Evolutionary conservation across 352 stramenopile species (phyloP).

Genomic region (Pythium aquatile): DNA sequence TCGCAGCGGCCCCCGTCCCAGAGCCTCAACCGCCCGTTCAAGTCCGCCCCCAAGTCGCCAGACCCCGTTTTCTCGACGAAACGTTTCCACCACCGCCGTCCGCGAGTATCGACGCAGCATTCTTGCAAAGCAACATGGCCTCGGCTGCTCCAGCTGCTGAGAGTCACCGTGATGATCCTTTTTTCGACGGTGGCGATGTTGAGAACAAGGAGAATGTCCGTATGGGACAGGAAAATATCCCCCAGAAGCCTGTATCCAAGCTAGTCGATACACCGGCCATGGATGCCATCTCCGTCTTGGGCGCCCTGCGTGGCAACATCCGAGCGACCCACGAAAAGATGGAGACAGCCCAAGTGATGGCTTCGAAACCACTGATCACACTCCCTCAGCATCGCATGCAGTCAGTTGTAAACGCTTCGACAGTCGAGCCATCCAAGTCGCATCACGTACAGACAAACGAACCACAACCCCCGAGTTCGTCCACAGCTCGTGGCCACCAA

Average conservation of each 20-base stretch:
- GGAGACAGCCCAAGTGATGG: background rate
- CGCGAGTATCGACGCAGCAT: slow-evolving; percentile 14
- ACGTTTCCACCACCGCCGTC: background rate
- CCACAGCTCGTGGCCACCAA: no score
- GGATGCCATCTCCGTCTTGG: slow-evolving; percentile 4
- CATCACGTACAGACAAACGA: background rate
- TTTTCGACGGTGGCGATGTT: background rate
- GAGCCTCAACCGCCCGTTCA: background rate
- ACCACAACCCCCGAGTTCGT: no score
- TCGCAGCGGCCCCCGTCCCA: slow-evolving; percentile 16
- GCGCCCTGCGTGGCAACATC: background rate
- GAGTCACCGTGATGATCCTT: background rate
- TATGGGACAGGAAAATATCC: background rate
- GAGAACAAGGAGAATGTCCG: slow-evolving; percentile 4
- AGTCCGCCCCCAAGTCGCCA: background rate
- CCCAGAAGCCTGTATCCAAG: background rate
- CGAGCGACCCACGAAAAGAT: background rate
- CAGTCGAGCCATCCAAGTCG: background rate
- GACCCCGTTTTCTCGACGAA: background rate
- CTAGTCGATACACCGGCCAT: background rate
- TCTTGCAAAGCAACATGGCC: slow-evolving; percentile 7
- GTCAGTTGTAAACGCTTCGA: no score
- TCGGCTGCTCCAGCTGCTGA: background rate
- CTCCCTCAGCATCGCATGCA: no score
- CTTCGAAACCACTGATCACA: background rate